Base-by-base conservation (phyloP, 441 rosid genomes). In the Biscutella laevigata region DNA sequence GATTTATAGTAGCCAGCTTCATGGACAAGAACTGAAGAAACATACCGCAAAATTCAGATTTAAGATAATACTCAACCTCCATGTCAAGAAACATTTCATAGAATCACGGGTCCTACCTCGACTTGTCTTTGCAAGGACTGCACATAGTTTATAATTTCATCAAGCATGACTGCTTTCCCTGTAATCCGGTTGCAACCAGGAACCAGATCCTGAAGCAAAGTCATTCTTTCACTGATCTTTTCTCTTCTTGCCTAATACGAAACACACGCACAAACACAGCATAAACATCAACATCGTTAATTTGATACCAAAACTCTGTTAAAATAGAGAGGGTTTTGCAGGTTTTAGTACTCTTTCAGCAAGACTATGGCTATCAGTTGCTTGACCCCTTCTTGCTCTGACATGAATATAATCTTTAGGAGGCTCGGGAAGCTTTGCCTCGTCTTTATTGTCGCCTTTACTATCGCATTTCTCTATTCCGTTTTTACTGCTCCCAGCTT, bases 121-220 rank as follows among this genome's bases (percentile, higher is more conserved):
- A 92, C 96, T 64, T 92, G 98, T 32, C 81, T 71, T 64, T 91
- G 98, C 59, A 91, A 66, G 20, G 95, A 88, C 79, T 88, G 96
- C 36, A 91, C 96, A 47, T 88, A 91, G 66, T 88, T 91, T 25
- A 91, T 91, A 36, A 91, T 91, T 45, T 91, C 98, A 67, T 91
- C 98, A 29, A 91, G 91, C 98, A 91, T 88, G 38, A 79, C 79
- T 0, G 98, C 98, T 77, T 91, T 91, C 53, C 96, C 98, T 2
- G 89, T 91, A 12, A 86, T 88, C 81, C 87, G 84, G 59, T 77
- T 80, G 55, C 97, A 89, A 13, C 91, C 91, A 10, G 97, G 97
- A 46, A 89, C 97, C 53, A 89, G 83, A 69, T 86, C 86, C 61
- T 89, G 97, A 32, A 89, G 86, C 21, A 78, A 83, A 57, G 80